Evolutionary conservation across 108 stramenopile species (phyloP).

Genomic region (Pseudonitzschia multiseries): DNA sequence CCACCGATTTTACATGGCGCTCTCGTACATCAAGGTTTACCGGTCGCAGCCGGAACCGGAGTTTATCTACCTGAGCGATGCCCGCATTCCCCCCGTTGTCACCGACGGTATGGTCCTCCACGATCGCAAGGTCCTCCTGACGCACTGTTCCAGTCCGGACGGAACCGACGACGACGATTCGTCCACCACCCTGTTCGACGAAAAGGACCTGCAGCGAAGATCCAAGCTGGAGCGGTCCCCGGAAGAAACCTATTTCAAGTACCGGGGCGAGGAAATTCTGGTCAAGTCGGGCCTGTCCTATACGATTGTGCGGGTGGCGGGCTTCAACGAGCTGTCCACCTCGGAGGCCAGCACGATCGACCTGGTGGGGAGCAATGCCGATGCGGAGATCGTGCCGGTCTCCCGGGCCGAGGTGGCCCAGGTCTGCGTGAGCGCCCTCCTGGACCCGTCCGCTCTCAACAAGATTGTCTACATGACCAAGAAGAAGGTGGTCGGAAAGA

Average conservation of each 20-base stretch:
- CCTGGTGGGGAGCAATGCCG: slow-evolving; percentile 40
- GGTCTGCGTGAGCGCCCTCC: slow-evolving; percentile 71
- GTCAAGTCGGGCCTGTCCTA: slow-evolving; percentile 72
- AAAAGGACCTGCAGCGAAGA: slow-evolving; percentile 16
- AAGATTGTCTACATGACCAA: slow-evolving; percentile 80
- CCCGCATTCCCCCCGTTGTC: slow-evolving; percentile 71
- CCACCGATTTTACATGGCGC: slow-evolving; percentile 73
- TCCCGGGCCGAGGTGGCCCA: slow-evolving; percentile 81
- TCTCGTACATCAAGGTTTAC: slow-evolving; percentile 82
- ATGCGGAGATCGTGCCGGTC: slow-evolving; percentile 44
- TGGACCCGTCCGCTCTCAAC: slow-evolving; percentile 82
- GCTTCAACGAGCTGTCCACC: slow-evolving; percentile 60
- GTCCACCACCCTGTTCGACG: slow-evolving; percentile 16
- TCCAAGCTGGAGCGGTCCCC: slow-evolving; percentile 34
- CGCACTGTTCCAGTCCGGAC: slow-evolving; percentile 32
- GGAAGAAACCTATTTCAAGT: slow-evolving; percentile 85
- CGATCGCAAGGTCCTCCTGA: slow-evolving; percentile 48
- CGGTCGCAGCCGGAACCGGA: slow-evolving; percentile 80
- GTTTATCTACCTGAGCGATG: slow-evolving; percentile 80
- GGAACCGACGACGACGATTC: not conserved
- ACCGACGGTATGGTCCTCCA: slow-evolving; percentile 68
- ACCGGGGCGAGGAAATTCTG: slow-evolving; percentile 78
- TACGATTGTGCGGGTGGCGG: slow-evolving; percentile 68
- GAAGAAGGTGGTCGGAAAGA: slow-evolving; percentile 25
- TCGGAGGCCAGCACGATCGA: slow-evolving; percentile 69